Base-by-base conservation (phyloP, 352 stramenopile genomes). In the Globisporangium nagaii region DNA sequence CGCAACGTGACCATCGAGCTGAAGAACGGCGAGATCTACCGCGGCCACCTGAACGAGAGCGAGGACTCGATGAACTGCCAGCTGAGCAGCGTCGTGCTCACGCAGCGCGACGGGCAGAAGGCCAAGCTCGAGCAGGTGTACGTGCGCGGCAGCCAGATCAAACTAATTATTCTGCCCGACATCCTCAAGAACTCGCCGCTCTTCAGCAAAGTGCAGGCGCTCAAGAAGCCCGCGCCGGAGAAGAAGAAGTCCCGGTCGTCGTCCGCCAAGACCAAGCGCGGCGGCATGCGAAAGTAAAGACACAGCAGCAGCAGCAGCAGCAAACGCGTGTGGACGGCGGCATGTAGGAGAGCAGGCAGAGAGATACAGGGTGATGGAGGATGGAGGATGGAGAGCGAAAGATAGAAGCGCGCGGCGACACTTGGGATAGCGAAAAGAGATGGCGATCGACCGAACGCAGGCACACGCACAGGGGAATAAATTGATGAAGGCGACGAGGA, bases 41-140 rank as follows among this genome's bases (percentile, higher is more conserved):
- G 83, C 39, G 86, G 86, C 5, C 70, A 92, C 49, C 60, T 96
- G 41, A 61, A 71, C 15, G 81, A 95, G 62, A 93, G 79, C 54
- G 86, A 96, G 64, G 86, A 96, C 68, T 98, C 93, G 47, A 99
- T 99, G 96, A 99, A 99, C 73, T 96, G 96, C 70, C 95, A 96
- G 65, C 70, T 99, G 15, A 96, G 85, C 30, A 88, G 98, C 66
- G 84, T 93, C 49, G 79, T 92, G 50, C 65, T 94, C 35, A 96
- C 84, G n/a, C 74, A 84, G 49, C 85, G 79, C 36, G 80, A 96
- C 66, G 85, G 86, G 7, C 74, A 90, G 62, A 89, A 90, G 58
- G 56, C 60, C 53, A 87, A 89, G 50, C 66, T 96, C 15, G 84
- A 96, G 67, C 64, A 86, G 73, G 71, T 99, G 13, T 99, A 98